phyloP scores from a whole-genome alignment of 345 rosid genomes.

The Salix exigua region DNA sequence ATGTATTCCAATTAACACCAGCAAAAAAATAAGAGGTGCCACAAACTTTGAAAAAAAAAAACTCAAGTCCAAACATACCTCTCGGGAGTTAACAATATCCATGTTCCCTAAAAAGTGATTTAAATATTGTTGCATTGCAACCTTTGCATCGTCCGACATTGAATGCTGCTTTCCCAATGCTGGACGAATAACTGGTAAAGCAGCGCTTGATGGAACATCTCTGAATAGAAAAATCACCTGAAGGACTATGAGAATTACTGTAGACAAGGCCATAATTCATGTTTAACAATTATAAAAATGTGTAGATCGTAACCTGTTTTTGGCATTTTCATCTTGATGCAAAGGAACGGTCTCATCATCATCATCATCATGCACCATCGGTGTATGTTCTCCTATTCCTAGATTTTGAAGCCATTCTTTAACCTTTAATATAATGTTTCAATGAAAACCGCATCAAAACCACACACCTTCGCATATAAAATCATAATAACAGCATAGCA shows the following conservation, averaged over 20 bases:
- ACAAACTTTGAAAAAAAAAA: not conserved
- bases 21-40: not conserved
- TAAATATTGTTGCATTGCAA: constrained; percentile 91
- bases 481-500: not conserved
- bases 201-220: constrained; percentile 98
- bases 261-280: not conserved
- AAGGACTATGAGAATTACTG: constrained; percentile 21
- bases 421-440: constrained; percentile 70
- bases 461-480: constrained; percentile 5
- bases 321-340: constrained; percentile 72
- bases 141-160: constrained; percentile 82
- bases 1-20: not conserved
- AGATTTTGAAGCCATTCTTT: constrained; percentile 99
- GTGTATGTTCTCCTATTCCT: constrained; percentile 86
- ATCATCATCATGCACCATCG: constrained; percentile 68
- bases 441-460: constrained; percentile 46
- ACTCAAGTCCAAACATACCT: constrained; percentile 47
- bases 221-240: constrained; percentile 54
- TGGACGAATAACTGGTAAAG: constrained; percentile 88
- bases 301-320: constrained; percentile 55
- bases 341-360: constrained; percentile 68
- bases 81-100: constrained; percentile 91
- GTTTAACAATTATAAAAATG: not conserved
- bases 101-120: constrained; percentile 90
- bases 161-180: constrained; percentile 87